Evolutionary conservation across 192 early-diverging fungal species (phyloP), one percentile per base, ranked within the genome.

Genomic region (Rhizophagus clarus): DNA sequence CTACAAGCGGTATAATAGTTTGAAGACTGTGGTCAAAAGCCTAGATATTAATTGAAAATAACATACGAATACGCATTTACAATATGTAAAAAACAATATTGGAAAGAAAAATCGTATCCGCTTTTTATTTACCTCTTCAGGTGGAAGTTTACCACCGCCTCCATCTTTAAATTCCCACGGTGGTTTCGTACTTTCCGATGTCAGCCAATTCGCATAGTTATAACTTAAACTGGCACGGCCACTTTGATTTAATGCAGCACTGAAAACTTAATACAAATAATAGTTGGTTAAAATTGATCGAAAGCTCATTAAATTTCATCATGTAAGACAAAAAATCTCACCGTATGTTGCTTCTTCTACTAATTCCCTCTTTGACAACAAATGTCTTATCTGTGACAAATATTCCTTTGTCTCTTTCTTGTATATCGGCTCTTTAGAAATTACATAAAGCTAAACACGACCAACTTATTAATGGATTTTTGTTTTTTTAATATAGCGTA

Each of bases 1-100:
- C 88, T 15, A 97, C 90, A 17, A 91, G 82, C 29, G 89, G 81
- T 12, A 92, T 85, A 26, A 96, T 84, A 40, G 90, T 87, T 9
- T 81, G 74, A 22, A 95, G 84, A 42, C 90, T 85, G 61, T 93
- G 88, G 1, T 90, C 83, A 61, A 95, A 88, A 9, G 89, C 89
- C 83, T 92, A 56, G 4, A 76, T 64, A 77, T 71, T n/a, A 63
- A 64, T 28, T 69, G 26, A 76, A 62, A 74, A 56, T 17, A 74
- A 10, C 32, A 74, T 73, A 28, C 10, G 10, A 73, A 32, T 14
- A 45, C 14, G 28, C 6, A 8, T 17, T 42, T 45, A 15, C 11
- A 45, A 28, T 9, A 68, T 17, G 4, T 17, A 12, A 67, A 40
- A 40, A n/a, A n/a, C n/a, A n/a, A 40, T 40, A 40, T 40, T 40